Percentiles rank a stretch among this genome's conserved stretches.
Evolutionary conservation across 176 grass and related monocot species (phyloP).

Genomic region (Thalia dealbata): DNA sequence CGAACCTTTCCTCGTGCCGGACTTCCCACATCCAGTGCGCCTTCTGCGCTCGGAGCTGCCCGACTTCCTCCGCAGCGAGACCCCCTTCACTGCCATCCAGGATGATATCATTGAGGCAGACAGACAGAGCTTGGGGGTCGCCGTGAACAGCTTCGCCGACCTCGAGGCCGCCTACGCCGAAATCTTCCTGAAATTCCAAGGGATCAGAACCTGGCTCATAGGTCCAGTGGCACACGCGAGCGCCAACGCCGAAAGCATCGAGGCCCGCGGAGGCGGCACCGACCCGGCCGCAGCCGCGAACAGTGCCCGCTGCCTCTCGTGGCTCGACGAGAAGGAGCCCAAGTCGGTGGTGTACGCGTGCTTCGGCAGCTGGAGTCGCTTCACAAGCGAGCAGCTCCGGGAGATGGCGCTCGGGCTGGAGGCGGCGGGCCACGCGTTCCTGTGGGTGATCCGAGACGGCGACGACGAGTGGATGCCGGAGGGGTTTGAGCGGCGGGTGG

Average conservation of each 20-base stretch:
- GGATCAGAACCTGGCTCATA: neutral
- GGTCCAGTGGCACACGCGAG: neutral
- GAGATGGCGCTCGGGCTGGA: slow-evolving; percentile 18
- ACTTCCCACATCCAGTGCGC: too few species aligned
- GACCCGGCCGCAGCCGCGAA: neutral
- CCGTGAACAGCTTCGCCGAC: too few species aligned
- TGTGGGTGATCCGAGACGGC: neutral
- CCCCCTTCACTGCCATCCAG: neutral
- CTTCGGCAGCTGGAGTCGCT: slow-evolving; percentile 21
- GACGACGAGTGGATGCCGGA: slow-evolving; percentile 8
- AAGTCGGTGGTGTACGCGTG: slow-evolving; percentile 16
- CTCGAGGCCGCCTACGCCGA: slow-evolving; percentile 1
- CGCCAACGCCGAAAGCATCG: neutral
- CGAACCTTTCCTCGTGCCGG: too few species aligned
- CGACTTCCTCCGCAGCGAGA: neutral
- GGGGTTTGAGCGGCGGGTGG: neutral
- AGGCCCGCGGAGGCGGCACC: too few species aligned
- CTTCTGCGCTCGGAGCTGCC: slow-evolving; percentile 1
- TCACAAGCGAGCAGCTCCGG: slow-evolving; percentile 6
- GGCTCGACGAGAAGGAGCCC: too few species aligned
- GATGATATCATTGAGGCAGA: neutral
- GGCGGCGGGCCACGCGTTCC: neutral
- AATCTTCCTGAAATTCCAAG: neutral
- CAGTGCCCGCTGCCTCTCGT: neutral
- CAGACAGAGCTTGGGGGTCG: neutral